Evolutionary conservation across 2,329 filamentous ascomycete species (phyloP).

Genomic region (Clarireedia sp.): DNA sequence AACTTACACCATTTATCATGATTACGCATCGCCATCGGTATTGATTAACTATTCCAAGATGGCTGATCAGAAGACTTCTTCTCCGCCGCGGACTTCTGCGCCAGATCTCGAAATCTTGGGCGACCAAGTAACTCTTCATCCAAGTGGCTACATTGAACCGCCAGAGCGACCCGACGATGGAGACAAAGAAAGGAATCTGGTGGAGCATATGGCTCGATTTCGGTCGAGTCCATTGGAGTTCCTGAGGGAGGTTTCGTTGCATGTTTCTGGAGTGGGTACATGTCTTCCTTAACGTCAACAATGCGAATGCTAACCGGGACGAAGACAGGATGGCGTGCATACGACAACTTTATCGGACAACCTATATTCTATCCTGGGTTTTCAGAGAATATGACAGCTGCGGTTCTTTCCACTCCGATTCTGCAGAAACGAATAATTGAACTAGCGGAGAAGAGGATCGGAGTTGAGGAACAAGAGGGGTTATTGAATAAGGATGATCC

Average conservation of each 20-base stretch:
- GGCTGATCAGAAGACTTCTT: conserved; percentile 25
- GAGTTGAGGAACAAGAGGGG: conserved; percentile 70
- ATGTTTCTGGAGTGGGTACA: conserved; percentile 63
- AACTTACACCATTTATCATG: neutral
- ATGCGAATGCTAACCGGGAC: neutral
- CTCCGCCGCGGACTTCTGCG: conserved; percentile 41
- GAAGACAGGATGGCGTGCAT: conserved; percentile 80
- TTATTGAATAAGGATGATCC: conserved; percentile 50
- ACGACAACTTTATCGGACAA: conserved; percentile 83
- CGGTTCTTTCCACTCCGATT: conserved; percentile 67
- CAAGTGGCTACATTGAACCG: conserved; percentile 57
- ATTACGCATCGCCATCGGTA: neutral
- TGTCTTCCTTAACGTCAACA: neutral
- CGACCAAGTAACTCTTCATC: conserved; percentile 66
- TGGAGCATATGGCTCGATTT: conserved; percentile 82
- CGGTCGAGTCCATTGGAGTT: conserved; percentile 67
- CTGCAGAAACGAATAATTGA: conserved; percentile 67
- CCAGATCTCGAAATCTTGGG: conserved; percentile 74
- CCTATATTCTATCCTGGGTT: conserved; percentile 91
- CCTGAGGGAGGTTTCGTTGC: conserved; percentile 84
- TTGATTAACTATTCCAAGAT: conserved; percentile 20
- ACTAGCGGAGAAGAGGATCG: conserved; percentile 66
- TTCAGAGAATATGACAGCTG: conserved; percentile 77
- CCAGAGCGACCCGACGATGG: conserved; percentile 35
- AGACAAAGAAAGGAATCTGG: conserved; percentile 60